Evolutionary conservation across 331 rosid genomes (phyloP).

Genomic region (Saraca asoca): DNA sequence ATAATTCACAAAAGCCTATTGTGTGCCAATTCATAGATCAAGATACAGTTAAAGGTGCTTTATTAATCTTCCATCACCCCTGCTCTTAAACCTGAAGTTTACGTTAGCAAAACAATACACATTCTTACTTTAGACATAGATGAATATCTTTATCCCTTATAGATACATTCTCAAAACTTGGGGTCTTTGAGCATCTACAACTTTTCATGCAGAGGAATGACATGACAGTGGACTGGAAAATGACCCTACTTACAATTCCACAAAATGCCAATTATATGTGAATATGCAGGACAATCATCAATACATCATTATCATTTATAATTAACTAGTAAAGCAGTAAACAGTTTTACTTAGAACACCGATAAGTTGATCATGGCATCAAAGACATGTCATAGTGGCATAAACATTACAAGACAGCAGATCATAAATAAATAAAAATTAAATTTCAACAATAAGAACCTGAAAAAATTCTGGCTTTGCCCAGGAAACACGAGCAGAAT

Average conservation of each 20-base stretch:
- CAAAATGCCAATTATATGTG: not conserved
- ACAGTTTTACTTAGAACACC: not conserved
- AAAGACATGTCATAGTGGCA: not conserved
- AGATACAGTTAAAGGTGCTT: not conserved
- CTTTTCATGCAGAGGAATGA: constrained; percentile 14
- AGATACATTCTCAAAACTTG: not conserved
- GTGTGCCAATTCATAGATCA: constrained; percentile 3
- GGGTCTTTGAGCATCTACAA: constrained; percentile 8
- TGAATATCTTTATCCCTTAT: not conserved
- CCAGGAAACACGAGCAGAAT: not conserved
- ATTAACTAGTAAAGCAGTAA: not conserved
- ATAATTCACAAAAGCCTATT: not conserved
- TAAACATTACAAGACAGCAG: not conserved
- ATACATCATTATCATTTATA: not conserved
- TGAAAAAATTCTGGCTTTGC: not conserved
- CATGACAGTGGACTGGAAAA: not conserved
- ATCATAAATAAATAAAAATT: constrained; percentile 14
- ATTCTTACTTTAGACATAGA: not conserved
- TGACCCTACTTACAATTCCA: not conserved
- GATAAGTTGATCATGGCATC: not conserved
- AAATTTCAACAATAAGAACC: constrained; percentile 17
- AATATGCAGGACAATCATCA: not conserved
- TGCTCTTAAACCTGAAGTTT: not conserved
- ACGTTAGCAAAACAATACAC: not conserved
- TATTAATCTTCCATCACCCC: not conserved